These are phyloP conservation scores for Sugiyamaella chiloensis DNA, from an alignment of 805 yeast species.

Conservation along the genomic window DNA sequence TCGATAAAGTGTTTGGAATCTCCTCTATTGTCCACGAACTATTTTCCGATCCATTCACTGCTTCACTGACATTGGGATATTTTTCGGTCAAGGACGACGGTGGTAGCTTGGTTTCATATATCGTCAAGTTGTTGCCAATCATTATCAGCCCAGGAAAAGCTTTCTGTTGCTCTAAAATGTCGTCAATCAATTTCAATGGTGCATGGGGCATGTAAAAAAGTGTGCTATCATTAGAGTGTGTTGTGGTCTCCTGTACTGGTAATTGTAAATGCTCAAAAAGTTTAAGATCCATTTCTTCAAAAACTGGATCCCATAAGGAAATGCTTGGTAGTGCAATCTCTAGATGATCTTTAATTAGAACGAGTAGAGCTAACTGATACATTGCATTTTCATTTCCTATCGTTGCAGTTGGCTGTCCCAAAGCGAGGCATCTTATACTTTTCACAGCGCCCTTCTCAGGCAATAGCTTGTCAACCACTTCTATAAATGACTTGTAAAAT, in stretches of 20 bases:
- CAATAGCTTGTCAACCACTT: constrained; percentile 3
- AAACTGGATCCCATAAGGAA: constrained; percentile 65
- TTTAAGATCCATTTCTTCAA: constrained; percentile 44
- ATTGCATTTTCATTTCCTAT: constrained; percentile 50
- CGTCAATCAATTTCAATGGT: constrained; percentile 42
- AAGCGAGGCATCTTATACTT: constrained; percentile 61
- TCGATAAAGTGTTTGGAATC: constrained; percentile 16
- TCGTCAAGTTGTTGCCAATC: constrained; percentile 50
- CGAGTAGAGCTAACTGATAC: constrained; percentile 61
- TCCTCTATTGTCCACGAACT: constrained; percentile 16
- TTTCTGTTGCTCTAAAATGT: constrained; percentile 12
- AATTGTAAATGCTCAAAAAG: constrained; percentile 32
- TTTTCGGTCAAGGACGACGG: constrained; percentile 40
- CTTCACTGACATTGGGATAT: constrained; percentile 27
- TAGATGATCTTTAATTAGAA: constrained; percentile 37
- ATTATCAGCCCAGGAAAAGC: constrained; percentile 19
- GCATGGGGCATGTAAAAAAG: constrained; percentile 76
- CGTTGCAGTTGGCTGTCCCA: constrained; percentile 58
- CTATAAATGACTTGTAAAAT: constrained; percentile 11
- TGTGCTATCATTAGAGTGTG: constrained; percentile 21
- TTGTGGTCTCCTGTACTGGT: constrained; percentile 29
- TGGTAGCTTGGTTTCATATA: constrained; percentile 52
- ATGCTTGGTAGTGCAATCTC: constrained; percentile 30
- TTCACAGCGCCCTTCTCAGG: constrained; percentile 8
- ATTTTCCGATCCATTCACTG: not conserved